Evolutionary conservation across 768 basidiomycete genomes (phyloP).

Genomic region (Amyloporia xantha): DNA sequence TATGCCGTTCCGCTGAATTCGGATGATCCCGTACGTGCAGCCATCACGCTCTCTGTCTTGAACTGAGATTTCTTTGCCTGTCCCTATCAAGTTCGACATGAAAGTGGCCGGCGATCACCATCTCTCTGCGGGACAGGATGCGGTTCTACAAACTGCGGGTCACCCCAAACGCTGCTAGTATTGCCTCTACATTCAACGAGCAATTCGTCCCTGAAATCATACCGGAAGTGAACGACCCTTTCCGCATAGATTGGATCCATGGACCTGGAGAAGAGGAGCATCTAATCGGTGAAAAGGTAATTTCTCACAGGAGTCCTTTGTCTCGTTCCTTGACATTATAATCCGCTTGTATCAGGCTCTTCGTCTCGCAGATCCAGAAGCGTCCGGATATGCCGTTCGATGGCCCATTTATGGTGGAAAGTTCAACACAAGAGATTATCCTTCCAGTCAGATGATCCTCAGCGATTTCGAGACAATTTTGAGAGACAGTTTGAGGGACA

Average conservation of each 20-base stretch:
- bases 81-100: conserved; percentile 60
- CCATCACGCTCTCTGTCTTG: too few species aligned
- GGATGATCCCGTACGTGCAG: conserved; percentile 55
- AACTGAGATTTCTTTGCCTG: too few species aligned
- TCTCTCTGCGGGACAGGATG: conserved; percentile 77
- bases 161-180: conserved; percentile 60
- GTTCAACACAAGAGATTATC: conserved; percentile 80
- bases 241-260: conserved; percentile 79
- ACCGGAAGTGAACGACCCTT: conserved; percentile 77
- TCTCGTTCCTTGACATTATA: not conserved
- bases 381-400: conserved; percentile 63
- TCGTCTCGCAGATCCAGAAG: conserved; percentile 59
- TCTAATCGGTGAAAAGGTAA: conserved; percentile 67
- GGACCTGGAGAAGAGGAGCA: conserved; percentile 40
- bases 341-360: conserved; percentile 44
- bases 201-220: conserved; percentile 85
- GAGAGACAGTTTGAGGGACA: conserved; percentile 51
- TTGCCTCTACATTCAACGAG: conserved; percentile 75
- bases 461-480: conserved; percentile 76
- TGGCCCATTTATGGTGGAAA: conserved; percentile 79
- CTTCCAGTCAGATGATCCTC: conserved; percentile 58
- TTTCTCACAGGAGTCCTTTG: conserved; percentile 1
- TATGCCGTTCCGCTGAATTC: conserved; percentile 39
- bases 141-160: conserved; percentile 78
- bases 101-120: conserved; percentile 67